phyloP scores from a whole-genome alignment of 1,139 yeast genomes.

The Eremothecium cymbalariae region DNA sequence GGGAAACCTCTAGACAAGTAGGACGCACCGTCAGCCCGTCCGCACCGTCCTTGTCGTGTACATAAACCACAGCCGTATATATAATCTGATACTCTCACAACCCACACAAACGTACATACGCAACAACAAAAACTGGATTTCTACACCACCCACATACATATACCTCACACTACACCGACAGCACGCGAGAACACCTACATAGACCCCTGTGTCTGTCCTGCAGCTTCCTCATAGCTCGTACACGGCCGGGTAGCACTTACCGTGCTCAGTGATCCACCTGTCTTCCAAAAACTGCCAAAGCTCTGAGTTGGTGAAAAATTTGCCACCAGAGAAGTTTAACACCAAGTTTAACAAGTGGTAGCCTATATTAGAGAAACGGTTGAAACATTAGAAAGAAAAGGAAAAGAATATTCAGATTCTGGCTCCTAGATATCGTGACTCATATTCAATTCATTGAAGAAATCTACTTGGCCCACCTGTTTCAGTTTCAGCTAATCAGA shows the following conservation, averaged over 20 bases:
- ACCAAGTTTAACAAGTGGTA: background rate
- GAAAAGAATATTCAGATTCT: background rate
- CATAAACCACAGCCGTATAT: background rate
- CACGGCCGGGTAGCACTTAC: conserved; percentile 2
- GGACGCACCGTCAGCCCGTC: background rate
- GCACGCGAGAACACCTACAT: too few species aligned
- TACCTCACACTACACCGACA: too few species aligned
- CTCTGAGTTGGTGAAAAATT: conserved; percentile 5
- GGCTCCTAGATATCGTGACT: background rate
- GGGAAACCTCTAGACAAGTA: conserved; percentile 31
- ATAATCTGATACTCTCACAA: background rate
- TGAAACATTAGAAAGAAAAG: background rate
- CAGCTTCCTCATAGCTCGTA: too few species aligned
- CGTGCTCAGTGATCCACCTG: conserved; percentile 1
- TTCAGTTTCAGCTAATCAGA: background rate
- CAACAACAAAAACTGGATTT: too few species aligned
- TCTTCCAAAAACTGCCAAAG: conserved; percentile 1
- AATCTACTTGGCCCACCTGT: background rate
- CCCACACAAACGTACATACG: too few species aligned
- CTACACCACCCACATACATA: too few species aligned
- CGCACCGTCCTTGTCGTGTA: background rate
- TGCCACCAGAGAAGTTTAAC: conserved; percentile 7
- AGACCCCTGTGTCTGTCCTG: too few species aligned
- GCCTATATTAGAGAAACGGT: background rate
- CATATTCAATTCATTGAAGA: background rate